Percentiles rank a stretch among this genome's conserved stretches.
These are phyloP conservation scores for Zasmidium angulare DNA, from an alignment of 2,329 filamentous ascomycete genomes.

Conservation along the genomic window DNA sequence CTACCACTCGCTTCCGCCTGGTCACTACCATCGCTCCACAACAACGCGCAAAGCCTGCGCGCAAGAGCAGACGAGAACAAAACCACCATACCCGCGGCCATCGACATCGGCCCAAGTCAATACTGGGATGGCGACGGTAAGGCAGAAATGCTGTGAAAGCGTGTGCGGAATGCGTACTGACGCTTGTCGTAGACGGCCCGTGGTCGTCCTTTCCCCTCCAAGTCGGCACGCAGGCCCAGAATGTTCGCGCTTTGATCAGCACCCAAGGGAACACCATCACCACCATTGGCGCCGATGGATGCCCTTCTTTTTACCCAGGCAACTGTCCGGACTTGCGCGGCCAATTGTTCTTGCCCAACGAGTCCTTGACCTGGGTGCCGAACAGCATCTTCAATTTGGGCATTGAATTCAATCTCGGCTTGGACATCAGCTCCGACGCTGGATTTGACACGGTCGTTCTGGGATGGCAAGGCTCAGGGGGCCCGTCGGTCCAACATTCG, in stretches of 20 bases:
- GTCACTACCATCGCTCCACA: slow-evolving; percentile 5
- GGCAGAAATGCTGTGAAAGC: background rate
- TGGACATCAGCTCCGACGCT: slow-evolving; percentile 29
- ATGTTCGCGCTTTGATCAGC: slow-evolving; percentile 34
- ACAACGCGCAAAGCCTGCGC: background rate
- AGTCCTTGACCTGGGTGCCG: slow-evolving; percentile 60
- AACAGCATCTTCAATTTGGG: slow-evolving; percentile 63
- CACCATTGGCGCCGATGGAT: slow-evolving; percentile 31
- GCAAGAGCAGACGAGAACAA: slow-evolving; percentile 15
- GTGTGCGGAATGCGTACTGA: background rate
- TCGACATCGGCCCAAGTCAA: slow-evolving; percentile 36
- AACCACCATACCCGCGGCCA: slow-evolving; percentile 31
- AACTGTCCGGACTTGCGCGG: slow-evolving; percentile 34
- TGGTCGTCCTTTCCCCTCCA: slow-evolving; percentile 41
- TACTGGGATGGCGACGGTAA: slow-evolving; percentile 39
- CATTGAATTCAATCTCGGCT: slow-evolving; percentile 55
- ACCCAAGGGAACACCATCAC: slow-evolving; percentile 34
- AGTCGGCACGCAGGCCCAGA: slow-evolving; percentile 34
- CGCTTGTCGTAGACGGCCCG: slow-evolving; percentile 28
- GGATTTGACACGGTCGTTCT: slow-evolving; percentile 37
- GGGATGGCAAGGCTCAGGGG: slow-evolving; percentile 36
- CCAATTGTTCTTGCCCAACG: slow-evolving; percentile 48
- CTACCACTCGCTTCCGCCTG: slow-evolving; percentile 8
- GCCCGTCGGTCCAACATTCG: slow-evolving; percentile 30
- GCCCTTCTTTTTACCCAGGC: slow-evolving; percentile 27